These are phyloP conservation scores for Chloropicon primus DNA, from an alignment of 139 green algal genomes.

Conservation along the genomic window DNA sequence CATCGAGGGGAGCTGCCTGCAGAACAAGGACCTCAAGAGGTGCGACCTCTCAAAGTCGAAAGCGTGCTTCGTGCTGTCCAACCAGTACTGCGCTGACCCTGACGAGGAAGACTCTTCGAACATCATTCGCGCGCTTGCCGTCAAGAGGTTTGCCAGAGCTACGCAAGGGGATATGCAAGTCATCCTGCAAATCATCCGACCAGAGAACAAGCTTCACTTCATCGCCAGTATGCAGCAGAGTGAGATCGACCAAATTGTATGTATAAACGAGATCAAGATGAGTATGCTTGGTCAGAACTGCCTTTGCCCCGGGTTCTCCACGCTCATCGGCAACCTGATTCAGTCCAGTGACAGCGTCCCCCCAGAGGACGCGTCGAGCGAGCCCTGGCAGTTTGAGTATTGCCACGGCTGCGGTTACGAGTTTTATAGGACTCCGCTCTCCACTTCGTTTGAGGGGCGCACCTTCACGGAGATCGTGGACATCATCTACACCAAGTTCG, in stretches of 20 bases:
- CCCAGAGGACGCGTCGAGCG: not conserved
- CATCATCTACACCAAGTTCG: not conserved
- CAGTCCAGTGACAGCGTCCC: not conserved
- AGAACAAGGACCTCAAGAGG: not conserved
- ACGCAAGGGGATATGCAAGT: not conserved
- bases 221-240: slow-evolving; percentile 4
- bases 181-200: slow-evolving; percentile 4
- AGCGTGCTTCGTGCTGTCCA: not conserved
- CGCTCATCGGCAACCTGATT: slow-evolving; percentile 2
- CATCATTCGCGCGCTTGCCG: not conserved
- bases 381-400: not conserved
- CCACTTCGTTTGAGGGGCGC: not conserved
- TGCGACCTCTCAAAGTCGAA: not conserved
- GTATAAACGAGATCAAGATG: slow-evolving; percentile 9
- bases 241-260: not conserved
- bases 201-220: slow-evolving; percentile 10
- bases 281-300: slow-evolving; percentile 2
- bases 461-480: not conserved
- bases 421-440: not conserved
- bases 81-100: not conserved
- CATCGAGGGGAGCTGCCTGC: not conserved
- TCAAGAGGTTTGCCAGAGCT: not conserved
- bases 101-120: slow-evolving; percentile 5
- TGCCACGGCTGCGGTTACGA: not conserved
- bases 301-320: not conserved